These are phyloP conservation scores for Sclerotiophoma versabilis DNA, from an alignment of 2,329 filamentous ascomycete genomes.

Conservation along the genomic window DNA sequence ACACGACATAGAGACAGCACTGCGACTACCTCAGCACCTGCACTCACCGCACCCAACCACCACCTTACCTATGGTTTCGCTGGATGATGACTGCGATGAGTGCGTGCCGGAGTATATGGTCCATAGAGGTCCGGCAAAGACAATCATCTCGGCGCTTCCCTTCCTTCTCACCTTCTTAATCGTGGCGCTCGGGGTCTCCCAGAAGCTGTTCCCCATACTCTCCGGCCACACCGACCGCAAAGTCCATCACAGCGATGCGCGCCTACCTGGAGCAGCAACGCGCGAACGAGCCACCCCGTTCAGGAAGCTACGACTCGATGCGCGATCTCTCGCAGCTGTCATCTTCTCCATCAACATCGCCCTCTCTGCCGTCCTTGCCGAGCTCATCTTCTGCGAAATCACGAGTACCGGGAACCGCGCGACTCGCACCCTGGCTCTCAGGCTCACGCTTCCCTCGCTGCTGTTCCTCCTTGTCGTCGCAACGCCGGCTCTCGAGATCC, in stretches of 20 bases:
- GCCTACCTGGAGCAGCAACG: slow-evolving; percentile 56
- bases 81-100: slow-evolving; percentile 62
- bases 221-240: slow-evolving; percentile 64
- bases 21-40: slow-evolving; percentile 5
- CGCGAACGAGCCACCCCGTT: slow-evolving; percentile 34
- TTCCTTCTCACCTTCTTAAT: slow-evolving; percentile 74
- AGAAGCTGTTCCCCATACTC: slow-evolving; percentile 76
- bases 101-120: slow-evolving; percentile 62
- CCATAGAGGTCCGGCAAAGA: slow-evolving; percentile 54
- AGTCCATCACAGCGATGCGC: slow-evolving; percentile 67
- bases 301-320: slow-evolving; percentile 49
- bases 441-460: slow-evolving; percentile 72
- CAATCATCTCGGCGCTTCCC: slow-evolving; percentile 69
- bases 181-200: slow-evolving; percentile 68
- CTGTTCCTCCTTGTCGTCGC: slow-evolving; percentile 75
- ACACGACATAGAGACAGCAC: slow-evolving; percentile 13
- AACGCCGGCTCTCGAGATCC: slow-evolving; percentile 81
- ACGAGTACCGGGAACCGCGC: slow-evolving; percentile 73
- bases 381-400: slow-evolving; percentile 85
- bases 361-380: slow-evolving; percentile 77
- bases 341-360: slow-evolving; percentile 81
- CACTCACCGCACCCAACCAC: background rate
- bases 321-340: slow-evolving; percentile 60
- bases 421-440: slow-evolving; percentile 72
- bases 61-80: slow-evolving; percentile 40